Conservation (phyloP, 345 rosid species). For the Salix koriyanagi region DNA sequence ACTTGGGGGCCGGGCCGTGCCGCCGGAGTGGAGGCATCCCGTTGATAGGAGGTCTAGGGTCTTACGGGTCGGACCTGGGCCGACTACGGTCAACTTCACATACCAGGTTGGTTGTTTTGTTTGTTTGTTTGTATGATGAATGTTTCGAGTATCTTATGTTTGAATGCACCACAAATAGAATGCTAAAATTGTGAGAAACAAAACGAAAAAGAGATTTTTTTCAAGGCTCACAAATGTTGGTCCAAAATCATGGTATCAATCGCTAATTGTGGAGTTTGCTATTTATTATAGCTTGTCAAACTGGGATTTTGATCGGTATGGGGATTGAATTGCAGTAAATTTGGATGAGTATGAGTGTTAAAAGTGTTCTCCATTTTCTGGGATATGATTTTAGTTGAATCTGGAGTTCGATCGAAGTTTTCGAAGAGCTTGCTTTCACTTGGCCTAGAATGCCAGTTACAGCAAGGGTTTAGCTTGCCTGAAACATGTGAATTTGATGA, state of each 20-base stretch:
- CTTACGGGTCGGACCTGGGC: conserved; percentile 65
- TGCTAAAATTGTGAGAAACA: background rate
- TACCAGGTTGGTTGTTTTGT: conserved; percentile 51
- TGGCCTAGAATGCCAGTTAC: background rate
- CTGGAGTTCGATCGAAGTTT: background rate
- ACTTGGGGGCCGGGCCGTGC: conserved; percentile 52
- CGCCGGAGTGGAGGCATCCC: conserved; percentile 54
- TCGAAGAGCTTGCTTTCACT: background rate
- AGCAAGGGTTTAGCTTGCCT: background rate
- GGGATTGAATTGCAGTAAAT: background rate
- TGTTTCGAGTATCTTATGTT: background rate
- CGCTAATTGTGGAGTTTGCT: background rate
- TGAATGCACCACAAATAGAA: background rate
- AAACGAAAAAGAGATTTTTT: background rate
- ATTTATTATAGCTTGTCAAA: background rate
- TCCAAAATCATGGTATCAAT: background rate
- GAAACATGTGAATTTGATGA: background rate
- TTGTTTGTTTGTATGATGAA: background rate
- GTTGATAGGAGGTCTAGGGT: conserved; percentile 28
- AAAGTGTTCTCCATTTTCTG: background rate
- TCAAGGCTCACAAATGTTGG: background rate
- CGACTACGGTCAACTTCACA: conserved; percentile 59
- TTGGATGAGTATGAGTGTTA: background rate
- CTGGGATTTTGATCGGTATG: background rate
- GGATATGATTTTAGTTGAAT: background rate